Evolutionary conservation across 2,329 filamentous ascomycete species (phyloP), one percentile per base, ranked within the genome.

Genomic region (Colletotrichum phormii): DNA sequence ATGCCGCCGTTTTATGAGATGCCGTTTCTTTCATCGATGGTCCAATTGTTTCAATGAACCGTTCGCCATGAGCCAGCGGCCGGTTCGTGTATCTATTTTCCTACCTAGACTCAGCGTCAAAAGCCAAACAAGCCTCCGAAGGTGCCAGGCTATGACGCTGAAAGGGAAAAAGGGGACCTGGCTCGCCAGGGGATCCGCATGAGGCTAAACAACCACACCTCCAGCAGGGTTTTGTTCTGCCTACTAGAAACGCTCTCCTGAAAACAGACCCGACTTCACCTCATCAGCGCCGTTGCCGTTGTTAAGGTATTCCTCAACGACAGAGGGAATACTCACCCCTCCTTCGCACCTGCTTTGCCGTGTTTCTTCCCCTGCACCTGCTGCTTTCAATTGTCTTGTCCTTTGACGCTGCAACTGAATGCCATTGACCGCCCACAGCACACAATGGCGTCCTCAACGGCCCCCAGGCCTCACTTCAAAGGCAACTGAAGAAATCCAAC

Each of bases 121-220:
- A 63, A 63, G 60, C 46, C 46, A 35, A 2, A 42, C 29, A 46
- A 51, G 5, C 22, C 63, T 42, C 24, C 24, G 46, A 53, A 26
- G 42, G 62, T 42, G 31, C 29, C 29, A n/a, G 31, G 26, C 49
- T 54, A 61, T 63, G 66, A 46, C 60, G 55, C 60, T 61, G 66
- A 11, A 29, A 18, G 31, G 29, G n/a, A 57, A 68, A 70, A 64
- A 42, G 29, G 61, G 61, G 31, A 57, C 49, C 54, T 42, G 46
- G 29, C 51, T 35, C 59, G 63, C 42, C 33, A 61, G 70, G 65
- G 66, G 46, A 35, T 33, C 59, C 60, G 60, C 60, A 72, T 72
- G 66, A 72, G 70, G 70, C 70, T 72, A 72, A 70, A 64, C 54
- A 68, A 64, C 60, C 42, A 70, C 68, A 58, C 58, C 57, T 26